Evolutionary conservation across 371 early-diverging fungal genomes (phyloP), one percentile per base, ranked within the genome.

Genomic region (Rhizopus microsporus): DNA sequence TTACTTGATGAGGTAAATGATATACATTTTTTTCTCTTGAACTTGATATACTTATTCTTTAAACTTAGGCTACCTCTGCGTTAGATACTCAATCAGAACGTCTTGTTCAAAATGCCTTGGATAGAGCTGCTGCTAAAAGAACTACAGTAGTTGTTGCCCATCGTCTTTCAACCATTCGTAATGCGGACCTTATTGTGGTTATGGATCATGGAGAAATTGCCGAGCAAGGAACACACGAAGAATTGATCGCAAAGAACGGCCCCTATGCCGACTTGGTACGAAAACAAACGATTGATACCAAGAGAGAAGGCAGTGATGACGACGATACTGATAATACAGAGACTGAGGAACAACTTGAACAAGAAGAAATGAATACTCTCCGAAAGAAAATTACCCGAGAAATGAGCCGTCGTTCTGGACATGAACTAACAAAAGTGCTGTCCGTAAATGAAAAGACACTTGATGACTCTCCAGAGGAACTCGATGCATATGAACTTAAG

Each of bases 101-200:
- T 30, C 69, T 89, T n/a, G 91, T 93, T 0, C 92, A 91, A 63
- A 70, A 61, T 1, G 91, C 91, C 0, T 62, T 91, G n/a, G 93
- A 93, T 40, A 67, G 54, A 5, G 93, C 92, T 0, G 53, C 88
- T 9, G 43, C 65, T 10, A 82, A 83, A 23, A 80, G 94, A 7
- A 93, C 94, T 0, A 94, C 94, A 4, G 81, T 98, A 37, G 85
- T 93, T 4, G 87, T 97, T 53, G 95, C 96, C 0, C 96, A 96
- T 68, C 84, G 90, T 13, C 73, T 92, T 3, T 87, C 90, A 17
- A 92, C 90, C 0, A 75, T 87, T 51, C 69, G 66, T 39, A 85
- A 92, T 57, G 88, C 93, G 0, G 88, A 95, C 57, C 55, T 79
- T 44, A 95, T 96, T 69, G 78, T 85, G 49, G 90, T 89, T 4